Base-by-base conservation (phyloP, 345 rosid genomes). In the Noccaea bulbosa region DNA sequence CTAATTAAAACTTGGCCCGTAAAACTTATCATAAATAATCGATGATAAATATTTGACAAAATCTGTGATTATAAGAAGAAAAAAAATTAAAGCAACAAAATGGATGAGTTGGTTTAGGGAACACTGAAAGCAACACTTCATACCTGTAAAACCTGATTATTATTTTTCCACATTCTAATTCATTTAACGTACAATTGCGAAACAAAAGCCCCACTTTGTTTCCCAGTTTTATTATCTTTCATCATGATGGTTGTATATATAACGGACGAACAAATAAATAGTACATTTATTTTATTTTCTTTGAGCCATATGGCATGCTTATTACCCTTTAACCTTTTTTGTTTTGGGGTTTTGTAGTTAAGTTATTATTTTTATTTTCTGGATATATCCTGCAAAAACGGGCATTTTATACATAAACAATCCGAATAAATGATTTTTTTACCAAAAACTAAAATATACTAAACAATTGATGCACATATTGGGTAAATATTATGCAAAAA, bases 51-150 rank as follows among this genome's bases (percentile, higher is more conserved):
- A 27, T 3, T 27, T 27, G 30, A 2, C 30, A 27, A 2, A 27
- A 27, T 27, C 30, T 27, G 24, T 27, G 30, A 27, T 22, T 27
- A 27, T 27, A 27, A 27, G 30, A 2, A 27, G 30, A 27, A 4
- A 27, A 27, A 27, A 22, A 22, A 22, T 22, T 22, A 22, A 22
- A 22, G 2, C 24, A 22, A 22, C 24, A 22, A 22, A 27, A 27
- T 27, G 30, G 30, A 27, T 27, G 30, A 27, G 30, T 27, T 27
- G 4, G 30, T 27, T 27, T 27, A 27, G 30, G 30, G 30, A 2
- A 27, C 40, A 30, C 10, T 39, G 71, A 67, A 27, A 67, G 41
- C 38, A 67, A 67, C 41, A 40, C 40, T 53, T 66, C 61, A 15
- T 9, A 52, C n/a, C 20, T 40, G 40, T 6, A 66, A 49, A 12